Conservation (phyloP, 257 asterid genomes). For the Misopates orontium region DNA sequence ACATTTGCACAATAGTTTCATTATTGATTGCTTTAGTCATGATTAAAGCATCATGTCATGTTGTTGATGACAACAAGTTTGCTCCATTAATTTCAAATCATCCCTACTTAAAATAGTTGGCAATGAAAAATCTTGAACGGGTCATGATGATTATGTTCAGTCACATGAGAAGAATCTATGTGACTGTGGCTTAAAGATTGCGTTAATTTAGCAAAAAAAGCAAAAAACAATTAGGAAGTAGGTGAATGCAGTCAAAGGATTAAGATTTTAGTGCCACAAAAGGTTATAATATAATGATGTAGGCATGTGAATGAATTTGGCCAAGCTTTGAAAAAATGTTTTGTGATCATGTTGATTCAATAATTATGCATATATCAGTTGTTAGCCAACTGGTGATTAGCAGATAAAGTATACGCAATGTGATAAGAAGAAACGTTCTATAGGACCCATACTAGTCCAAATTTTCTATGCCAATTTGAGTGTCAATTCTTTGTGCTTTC, state of each 20-base stretch:
- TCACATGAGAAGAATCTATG: constrained; percentile 46
- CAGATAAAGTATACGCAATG: not conserved
- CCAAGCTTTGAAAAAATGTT: constrained; percentile 26
- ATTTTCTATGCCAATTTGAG: too few species aligned
- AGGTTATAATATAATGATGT: constrained; percentile 33
- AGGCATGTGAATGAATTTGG: constrained; percentile 46
- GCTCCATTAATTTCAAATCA: constrained; percentile 21
- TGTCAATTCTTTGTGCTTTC: not conserved
- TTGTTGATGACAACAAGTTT: constrained; percentile 5
- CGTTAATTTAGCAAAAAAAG: constrained; percentile 3
- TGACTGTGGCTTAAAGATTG: constrained; percentile 30
- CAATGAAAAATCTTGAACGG: constrained; percentile 22
- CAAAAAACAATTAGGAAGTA: constrained; percentile 12
- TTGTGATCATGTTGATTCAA: constrained; percentile 24
- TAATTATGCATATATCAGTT: constrained; percentile 26
- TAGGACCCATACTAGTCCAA: constrained; percentile 36
- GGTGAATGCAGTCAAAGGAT: constrained; percentile 4
- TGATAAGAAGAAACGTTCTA: constrained; percentile 24
- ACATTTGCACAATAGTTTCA: too few species aligned
- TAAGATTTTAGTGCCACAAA: constrained; percentile 26
- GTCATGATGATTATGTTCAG: constrained; percentile 10
- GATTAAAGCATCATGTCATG: constrained; percentile 17
- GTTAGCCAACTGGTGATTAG: constrained; percentile 47
- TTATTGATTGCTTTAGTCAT: not conserved
- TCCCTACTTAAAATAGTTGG: constrained; percentile 20